Evolutionary conservation across 768 basidiomycete species (phyloP), one percentile per base, ranked within the genome.

Genomic region (Pholiota molesta): DNA sequence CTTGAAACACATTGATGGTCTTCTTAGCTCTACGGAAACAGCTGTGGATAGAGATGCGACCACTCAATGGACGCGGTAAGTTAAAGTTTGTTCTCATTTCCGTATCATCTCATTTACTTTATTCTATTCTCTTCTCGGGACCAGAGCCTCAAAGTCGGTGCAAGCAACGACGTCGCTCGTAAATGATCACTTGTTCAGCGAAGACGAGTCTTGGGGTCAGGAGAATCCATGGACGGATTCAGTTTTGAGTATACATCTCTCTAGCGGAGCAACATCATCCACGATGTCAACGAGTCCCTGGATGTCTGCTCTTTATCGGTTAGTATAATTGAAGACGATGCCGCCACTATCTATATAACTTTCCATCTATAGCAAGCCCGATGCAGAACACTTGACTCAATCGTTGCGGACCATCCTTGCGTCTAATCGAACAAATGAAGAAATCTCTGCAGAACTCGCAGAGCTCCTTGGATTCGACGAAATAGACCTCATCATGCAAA

Each of bases 391-490:
- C 28, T 53, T 65, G 10, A 31, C 58, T 17, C 60, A 49, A 16
- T 62, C 63, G 2, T 40, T 69, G 23, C 55, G 53, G 26, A 19
- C 35, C 21, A 72, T 83, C 37, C 74, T 92, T 16, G 79, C 81
- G 1, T 86, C 85, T 6, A 65, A 75, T 23, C 78, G 77, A 40
- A 75, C 78, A 5, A 81, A 90, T 65, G 92, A 95, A 31, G 86
- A 84, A 21, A 90, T 97, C 31, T 91, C 93, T 28, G 84, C 77
- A 28, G 90, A 93, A 66, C 72, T 98, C 10, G 85, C 83, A 8
- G 95, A 97, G 62, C 77, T 92, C 10, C 72, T 96, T 52, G 97
- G 95, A 2, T 93, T 89, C 71, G 92, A 97, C 54, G 84, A 90
- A 17, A 86, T 98, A 52, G 92, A 93, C 28, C 77, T 95, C 35